Evolutionary conservation across 2,329 filamentous ascomycete genomes (phyloP), one percentile per base, ranked within the genome.

Genomic region (Mycosphaerella arachidis): DNA sequence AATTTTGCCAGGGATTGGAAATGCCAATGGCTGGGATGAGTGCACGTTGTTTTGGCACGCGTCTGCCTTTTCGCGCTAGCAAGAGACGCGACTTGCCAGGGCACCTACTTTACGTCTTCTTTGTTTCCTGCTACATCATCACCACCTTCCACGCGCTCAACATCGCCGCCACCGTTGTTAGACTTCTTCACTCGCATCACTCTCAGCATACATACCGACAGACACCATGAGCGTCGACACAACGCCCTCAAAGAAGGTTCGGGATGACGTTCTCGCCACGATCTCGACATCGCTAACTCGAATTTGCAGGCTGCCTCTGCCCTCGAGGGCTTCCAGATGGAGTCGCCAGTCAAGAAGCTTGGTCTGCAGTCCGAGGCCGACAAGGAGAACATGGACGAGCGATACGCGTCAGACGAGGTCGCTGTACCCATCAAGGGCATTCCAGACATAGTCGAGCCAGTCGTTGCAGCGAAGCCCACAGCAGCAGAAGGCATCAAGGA

Each of bases 331-430:
- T 84, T 97, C 76, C 95, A 93, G 80, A 95, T 97, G 86, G 90
- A 95, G 69, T 94, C 91, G 0, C 92, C 92, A 50, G 80, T 89
- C 66, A 96, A 96, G 88, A 95, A 95, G 84, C 85, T 94, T 67
- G 83, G 89, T 80, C 91, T 96, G 75, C 78, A 83, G 66, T 55
- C 63, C n/a, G 74, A 80, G 57, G 82, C 82, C 60, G 83, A 91
- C 80, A 96, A 96, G 80, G 92, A 96, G 81, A 96, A 96, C 79
- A 78, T 84, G 70, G 75, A 79, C 68, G 74, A 81, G 62, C 61
- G 59, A 45, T 73, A 73, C 64, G 67, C 70, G 55, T 78, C 81
- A 67, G 78, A 82, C 64, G 78, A 84, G 70, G 81, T 84, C 67
- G 85, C 86, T 69, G 78, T 81, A 66, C 79, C 79, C 60, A 78